These are phyloP conservation scores for Citrus hindsii DNA, from an alignment of 345 rosid genomes.

Conservation along the genomic window DNA sequence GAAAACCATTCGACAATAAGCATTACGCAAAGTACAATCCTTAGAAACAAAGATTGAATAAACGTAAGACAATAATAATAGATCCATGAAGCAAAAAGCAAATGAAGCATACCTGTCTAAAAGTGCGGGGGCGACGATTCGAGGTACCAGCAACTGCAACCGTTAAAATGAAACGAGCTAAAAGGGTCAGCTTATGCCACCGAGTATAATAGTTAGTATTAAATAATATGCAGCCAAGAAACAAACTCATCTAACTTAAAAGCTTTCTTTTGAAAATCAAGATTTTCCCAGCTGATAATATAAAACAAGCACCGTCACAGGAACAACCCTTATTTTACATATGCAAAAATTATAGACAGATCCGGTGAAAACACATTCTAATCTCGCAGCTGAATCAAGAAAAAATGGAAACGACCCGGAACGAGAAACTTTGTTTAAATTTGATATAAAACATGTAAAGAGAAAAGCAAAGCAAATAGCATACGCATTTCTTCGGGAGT, in stretches of 20 bases:
- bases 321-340: too few relatives aligned
- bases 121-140: conserved; percentile 80
- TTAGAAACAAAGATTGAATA: neutral
- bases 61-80: neutral
- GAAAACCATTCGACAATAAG: neutral
- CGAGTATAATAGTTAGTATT: neutral
- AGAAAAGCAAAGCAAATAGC: neutral
- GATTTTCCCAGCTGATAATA: neutral
- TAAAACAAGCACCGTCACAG: neutral
- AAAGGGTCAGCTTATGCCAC: neutral
- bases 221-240: neutral
- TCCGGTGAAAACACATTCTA: neutral
- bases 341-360: neutral
- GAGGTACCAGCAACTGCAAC: conserved; percentile 88
- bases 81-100: neutral
- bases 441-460: neutral
- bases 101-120: conserved; percentile 51
- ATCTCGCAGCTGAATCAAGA: neutral
- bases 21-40: neutral
- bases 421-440: neutral
- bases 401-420: neutral
- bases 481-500: conserved; percentile 63
- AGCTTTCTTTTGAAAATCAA: neutral
- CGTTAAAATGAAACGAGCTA: neutral
- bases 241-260: neutral